Evolutionary conservation across 2,329 filamentous ascomycete species (phyloP).

Genomic region (Nemania sp.): DNA sequence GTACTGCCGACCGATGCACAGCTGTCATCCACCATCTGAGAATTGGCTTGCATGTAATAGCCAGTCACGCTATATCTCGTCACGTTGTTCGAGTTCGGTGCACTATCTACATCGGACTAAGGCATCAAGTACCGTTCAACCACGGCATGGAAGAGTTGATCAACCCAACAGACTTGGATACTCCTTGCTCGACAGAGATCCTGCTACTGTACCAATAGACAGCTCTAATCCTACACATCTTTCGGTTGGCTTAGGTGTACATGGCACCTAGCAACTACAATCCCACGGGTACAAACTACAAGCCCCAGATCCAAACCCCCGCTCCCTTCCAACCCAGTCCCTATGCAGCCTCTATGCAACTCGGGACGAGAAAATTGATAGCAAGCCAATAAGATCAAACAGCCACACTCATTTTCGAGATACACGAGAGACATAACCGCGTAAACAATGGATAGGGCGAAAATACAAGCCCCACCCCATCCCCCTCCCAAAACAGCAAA

Average conservation of each 20-base stretch:
- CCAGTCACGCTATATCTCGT: too few relatives aligned
- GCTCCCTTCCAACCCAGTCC: slow-evolving; percentile 3
- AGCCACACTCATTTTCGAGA: slow-evolving; percentile 17
- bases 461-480: not conserved
- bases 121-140: too few relatives aligned
- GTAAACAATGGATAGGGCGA: slow-evolving; percentile 8
- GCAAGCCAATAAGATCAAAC: slow-evolving; percentile 19
- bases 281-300: slow-evolving; percentile 3
- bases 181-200: slow-evolving; percentile 1
- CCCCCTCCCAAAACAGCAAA: not conserved
- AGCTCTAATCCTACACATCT: not conserved
- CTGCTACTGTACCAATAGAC: not conserved
- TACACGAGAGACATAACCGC: slow-evolving; percentile 17
- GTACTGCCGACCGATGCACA: not conserved
- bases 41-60: slow-evolving; percentile 9
- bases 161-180: slow-evolving; percentile 12
- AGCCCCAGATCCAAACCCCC: not conserved
- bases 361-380: slow-evolving; percentile 16
- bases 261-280: slow-evolving; percentile 5
- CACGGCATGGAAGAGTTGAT: not conserved
- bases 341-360: slow-evolving; percentile 26
- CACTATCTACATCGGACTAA: too few relatives aligned
- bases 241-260: not conserved
- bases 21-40: not conserved
- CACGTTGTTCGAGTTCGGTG: too few relatives aligned